Conservation (phyloP, 495 filamentous ascomycete species). For the Oleoguttula mirabilis region DNA sequence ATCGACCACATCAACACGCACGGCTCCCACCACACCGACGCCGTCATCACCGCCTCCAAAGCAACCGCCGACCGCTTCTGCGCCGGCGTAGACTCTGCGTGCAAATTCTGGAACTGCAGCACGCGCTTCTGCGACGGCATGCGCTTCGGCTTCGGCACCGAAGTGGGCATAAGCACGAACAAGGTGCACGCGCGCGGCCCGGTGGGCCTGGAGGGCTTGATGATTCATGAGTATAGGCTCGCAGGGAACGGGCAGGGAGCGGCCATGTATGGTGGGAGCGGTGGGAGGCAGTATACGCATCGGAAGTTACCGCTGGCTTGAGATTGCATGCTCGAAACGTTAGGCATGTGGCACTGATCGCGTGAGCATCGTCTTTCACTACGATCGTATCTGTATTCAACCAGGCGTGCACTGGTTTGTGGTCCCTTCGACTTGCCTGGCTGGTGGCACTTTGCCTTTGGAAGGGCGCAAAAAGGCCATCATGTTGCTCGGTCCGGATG, state of each 20-base stretch:
- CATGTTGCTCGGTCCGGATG: too few relatives aligned
- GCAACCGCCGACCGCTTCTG: slow-evolving; percentile 66
- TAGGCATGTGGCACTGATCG: neutral
- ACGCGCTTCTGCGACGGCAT: slow-evolving; percentile 92
- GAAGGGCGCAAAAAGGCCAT: too few relatives aligned
- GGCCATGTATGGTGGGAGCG: slow-evolving; percentile 57
- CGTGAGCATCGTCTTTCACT: too few relatives aligned
- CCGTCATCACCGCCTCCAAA: slow-evolving; percentile 60
- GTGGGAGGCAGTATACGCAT: slow-evolving; percentile 60
- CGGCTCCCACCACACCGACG: slow-evolving; percentile 91
- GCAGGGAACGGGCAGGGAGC: slow-evolving; percentile 67
- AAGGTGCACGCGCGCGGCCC: slow-evolving; percentile 93
- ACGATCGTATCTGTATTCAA: too few relatives aligned
- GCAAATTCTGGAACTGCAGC: slow-evolving; percentile 94
- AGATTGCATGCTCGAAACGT: neutral
- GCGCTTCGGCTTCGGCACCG: slow-evolving; percentile 93
- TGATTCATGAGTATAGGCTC: slow-evolving; percentile 92
- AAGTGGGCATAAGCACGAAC: slow-evolving; percentile 96
- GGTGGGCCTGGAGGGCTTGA: slow-evolving; percentile 85
- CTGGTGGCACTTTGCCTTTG: too few relatives aligned
- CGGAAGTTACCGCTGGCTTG: slow-evolving; percentile 36
- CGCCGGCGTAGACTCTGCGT: slow-evolving; percentile 71
- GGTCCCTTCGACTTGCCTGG: too few relatives aligned
- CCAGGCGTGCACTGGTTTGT: too few relatives aligned
- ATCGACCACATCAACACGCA: slow-evolving; percentile 82